Evolutionary conservation across 441 rosid species (phyloP).

Genomic region (Bocquillonia castaneifolia): DNA sequence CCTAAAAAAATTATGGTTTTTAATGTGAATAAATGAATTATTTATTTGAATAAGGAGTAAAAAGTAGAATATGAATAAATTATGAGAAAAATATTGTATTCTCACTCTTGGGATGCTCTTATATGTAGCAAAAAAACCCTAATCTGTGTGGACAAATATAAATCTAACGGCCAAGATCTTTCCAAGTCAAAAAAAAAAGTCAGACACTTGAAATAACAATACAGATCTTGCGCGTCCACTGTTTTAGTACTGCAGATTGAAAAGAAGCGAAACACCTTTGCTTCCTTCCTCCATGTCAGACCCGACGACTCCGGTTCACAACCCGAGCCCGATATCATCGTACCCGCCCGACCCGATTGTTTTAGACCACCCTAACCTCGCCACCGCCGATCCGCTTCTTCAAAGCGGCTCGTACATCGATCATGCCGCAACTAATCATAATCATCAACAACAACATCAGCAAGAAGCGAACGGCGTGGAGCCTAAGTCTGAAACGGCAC

Average conservation of each 20-base stretch:
- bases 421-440: conserved; percentile 15
- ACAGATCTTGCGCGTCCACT: no score
- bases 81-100: no score
- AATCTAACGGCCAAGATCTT: not conserved
- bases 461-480: not conserved
- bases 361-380: conserved; percentile 3
- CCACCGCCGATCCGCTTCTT: conserved; percentile 35
- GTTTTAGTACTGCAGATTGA: not conserved
- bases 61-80: no score
- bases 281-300: conserved; percentile 13
- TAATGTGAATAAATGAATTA: no score
- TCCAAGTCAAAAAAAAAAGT: not conserved
- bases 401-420: conserved; percentile 33
- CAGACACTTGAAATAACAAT: not conserved
- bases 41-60: no score
- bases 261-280: not conserved
- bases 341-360: conserved; percentile 9
- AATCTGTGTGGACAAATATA: no score
- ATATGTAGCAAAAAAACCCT: no score
- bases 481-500: conserved; percentile 1
- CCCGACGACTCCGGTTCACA: conserved; percentile 4
- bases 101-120: no score
- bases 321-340: not conserved
- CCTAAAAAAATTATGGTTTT: no score
- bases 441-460: not conserved